phyloP scores from a whole-genome alignment of 2,329 filamentous ascomycete species.

The Chaetomium strumarium region DNA sequence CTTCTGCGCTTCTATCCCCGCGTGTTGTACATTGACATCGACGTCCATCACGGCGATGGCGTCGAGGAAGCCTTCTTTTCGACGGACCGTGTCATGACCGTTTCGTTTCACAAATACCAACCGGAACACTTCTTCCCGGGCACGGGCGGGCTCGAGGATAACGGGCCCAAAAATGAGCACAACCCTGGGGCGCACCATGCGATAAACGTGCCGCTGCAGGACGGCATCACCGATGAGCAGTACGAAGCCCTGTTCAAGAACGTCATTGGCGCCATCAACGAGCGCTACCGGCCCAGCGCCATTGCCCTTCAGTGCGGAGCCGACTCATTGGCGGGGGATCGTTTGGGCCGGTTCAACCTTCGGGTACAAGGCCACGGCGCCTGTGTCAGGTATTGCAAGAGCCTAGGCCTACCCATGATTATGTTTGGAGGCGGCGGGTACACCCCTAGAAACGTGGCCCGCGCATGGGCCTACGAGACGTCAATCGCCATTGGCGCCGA shows the following conservation, averaged over 20 bases:
- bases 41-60: conserved; percentile 80
- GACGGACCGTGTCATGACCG: conserved; percentile 78
- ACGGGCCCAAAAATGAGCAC: conserved; percentile 72
- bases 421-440: conserved; percentile 94
- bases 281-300: conserved; percentile 79
- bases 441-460: conserved; percentile 91
- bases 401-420: conserved; percentile 71
- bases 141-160: conserved; percentile 80
- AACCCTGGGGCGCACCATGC: conserved; percentile 86
- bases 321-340: conserved; percentile 87
- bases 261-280: conserved; percentile 71
- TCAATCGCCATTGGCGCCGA: conserved; percentile 76
- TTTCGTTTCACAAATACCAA: conserved; percentile 96
- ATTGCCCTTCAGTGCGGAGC: conserved; percentile 95
- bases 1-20: conserved; percentile 75
- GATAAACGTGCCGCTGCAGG: conserved; percentile 83
- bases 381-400: conserved; percentile 86
- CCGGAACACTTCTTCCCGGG: conserved; percentile 79
- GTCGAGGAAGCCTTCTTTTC: conserved; percentile 83
- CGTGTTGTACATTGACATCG: conserved; percentile 89
- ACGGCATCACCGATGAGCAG: conserved; percentile 86
- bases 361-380: conserved; percentile 91
- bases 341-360: conserved; percentile 91
- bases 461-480: conserved; percentile 96
- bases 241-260: conserved; percentile 81